Base-by-base conservation (phyloP, 2,329 filamentous ascomycete genomes). In the Apiospora aurea region DNA sequence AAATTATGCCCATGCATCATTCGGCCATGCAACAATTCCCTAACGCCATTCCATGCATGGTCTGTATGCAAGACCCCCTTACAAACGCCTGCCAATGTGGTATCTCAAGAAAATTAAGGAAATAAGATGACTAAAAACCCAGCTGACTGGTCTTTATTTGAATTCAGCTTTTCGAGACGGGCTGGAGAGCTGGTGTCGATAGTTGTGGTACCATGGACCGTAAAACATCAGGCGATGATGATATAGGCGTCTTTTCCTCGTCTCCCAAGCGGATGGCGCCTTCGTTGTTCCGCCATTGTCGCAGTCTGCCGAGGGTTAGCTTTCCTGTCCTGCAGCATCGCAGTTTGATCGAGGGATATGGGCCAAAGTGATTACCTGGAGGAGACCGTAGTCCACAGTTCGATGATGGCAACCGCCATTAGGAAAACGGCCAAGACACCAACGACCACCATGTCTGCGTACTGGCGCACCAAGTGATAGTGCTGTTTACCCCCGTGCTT, bases 371-470 rank as follows among this genome's bases (percentile, higher is more conserved):
- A 73, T 73, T 77, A 80, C 79, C 74, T 75, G 71, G 71, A 53
- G 53, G 72, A 73, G 16, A 77, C 69, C 10, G 75, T 72, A 24
- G 69, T 75, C 74, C 76, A 78, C n/a, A 78, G 21, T 71, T 78
- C 71, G 5, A 76, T 70, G n/a, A 79, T 14, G 53, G 77, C 49
- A 67, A 79, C 51, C 5, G 76, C 71, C 13, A 71, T 71, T 4
- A 75, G 34, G 41, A 78, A 74, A 57, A 72, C 70, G 34, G 77
- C 69, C 1, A 77, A 75, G 24, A 79, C 41, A 6, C 73, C 73
- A 24, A 79, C 72, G 2, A 79, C 76, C 10, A 75, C 74, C 71
- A 75, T 77, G 67, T 79, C 79, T 41, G 76, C 75, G 18, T 77
- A 76, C 24, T 75, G 74, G 34, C 75, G 78, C 61, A 78, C 76